Conservation (phyloP, 2,329 filamentous ascomycete species). For the Stachybotrys echinatus region DNA sequence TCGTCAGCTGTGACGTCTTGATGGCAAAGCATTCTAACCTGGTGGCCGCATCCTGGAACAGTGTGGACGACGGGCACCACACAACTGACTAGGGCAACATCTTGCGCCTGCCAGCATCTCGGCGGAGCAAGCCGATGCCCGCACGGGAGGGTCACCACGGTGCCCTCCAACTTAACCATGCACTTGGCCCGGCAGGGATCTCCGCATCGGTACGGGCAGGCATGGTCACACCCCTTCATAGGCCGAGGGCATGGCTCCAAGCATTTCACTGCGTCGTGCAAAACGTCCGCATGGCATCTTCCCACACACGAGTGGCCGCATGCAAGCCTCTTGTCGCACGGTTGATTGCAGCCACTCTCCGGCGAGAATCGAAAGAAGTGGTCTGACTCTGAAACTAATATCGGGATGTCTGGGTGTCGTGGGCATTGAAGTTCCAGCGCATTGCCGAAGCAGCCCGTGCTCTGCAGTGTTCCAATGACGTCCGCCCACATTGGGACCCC, state of each 20-base stretch:
- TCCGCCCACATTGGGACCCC: conserved; percentile 59
- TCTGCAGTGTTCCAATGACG: conserved; percentile 47
- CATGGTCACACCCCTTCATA: conserved; percentile 36
- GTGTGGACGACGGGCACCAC: conserved; percentile 33
- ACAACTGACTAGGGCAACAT: conserved; percentile 44
- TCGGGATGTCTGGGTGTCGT: conserved; percentile 48
- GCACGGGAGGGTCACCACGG: conserved; percentile 31
- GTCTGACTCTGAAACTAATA: conserved; percentile 47
- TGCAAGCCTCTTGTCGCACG: conserved; percentile 41
- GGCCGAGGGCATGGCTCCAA: conserved; percentile 36
- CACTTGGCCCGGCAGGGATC: conserved; percentile 35
- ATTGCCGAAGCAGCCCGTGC: conserved; percentile 40
- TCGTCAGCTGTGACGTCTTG: conserved; percentile 30
- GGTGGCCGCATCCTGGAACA: conserved; percentile 52
- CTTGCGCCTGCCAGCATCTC: conserved; percentile 35
- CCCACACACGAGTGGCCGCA: conserved; percentile 44
- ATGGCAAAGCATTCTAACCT: conserved; percentile 42
- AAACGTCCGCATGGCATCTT: conserved; percentile 39
- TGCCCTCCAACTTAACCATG: conserved; percentile 19
- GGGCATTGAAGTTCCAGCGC: conserved; percentile 52
- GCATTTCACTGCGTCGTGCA: conserved; percentile 42
- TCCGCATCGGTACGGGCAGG: conserved; percentile 37
- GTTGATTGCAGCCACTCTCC: conserved; percentile 54
- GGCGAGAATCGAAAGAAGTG: conserved; percentile 53
- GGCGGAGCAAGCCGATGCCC: conserved; percentile 30